A percentile compares a stretch with the other conserved stretches of the same genome.
phyloP scores from a whole-genome alignment of 169 alveolate species.

The Plasmodium knowlesi region DNA sequence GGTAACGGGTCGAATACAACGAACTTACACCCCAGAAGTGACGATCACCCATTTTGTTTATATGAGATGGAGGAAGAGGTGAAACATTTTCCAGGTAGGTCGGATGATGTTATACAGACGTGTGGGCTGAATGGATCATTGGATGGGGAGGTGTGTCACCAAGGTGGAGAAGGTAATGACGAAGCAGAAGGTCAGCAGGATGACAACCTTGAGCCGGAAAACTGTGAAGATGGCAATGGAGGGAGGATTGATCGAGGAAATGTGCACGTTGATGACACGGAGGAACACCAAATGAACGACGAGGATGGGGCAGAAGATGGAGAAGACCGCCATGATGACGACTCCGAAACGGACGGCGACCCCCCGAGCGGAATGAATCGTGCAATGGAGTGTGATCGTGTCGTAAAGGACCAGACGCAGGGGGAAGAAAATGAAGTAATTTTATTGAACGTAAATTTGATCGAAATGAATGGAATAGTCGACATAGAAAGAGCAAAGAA shows the following conservation, averaged over 20 bases:
- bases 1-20: neutral
- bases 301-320: neutral
- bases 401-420: neutral
- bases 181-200: neutral
- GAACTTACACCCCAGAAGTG: neutral
- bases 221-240: neutral
- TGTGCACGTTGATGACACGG: neutral
- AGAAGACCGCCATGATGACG: neutral
- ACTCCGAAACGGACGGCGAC: neutral
- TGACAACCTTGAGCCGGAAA: neutral
- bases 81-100: neutral
- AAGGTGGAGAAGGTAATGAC: neutral
- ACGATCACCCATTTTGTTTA: neutral
- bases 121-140: neutral
- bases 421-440: neutral
- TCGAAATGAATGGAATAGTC: neutral
- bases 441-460: neutral
- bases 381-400: neutral
- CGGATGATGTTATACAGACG: neutral
- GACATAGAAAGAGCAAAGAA: slow-evolving; percentile 11
- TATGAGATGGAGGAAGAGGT: neutral
- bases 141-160: neutral
- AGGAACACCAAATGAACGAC: neutral
- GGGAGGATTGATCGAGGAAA: neutral
- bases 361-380: neutral